phyloP scores from a whole-genome alignment of 2,329 filamentous ascomycete genomes.

The Trichoderma pleuroti region DNA sequence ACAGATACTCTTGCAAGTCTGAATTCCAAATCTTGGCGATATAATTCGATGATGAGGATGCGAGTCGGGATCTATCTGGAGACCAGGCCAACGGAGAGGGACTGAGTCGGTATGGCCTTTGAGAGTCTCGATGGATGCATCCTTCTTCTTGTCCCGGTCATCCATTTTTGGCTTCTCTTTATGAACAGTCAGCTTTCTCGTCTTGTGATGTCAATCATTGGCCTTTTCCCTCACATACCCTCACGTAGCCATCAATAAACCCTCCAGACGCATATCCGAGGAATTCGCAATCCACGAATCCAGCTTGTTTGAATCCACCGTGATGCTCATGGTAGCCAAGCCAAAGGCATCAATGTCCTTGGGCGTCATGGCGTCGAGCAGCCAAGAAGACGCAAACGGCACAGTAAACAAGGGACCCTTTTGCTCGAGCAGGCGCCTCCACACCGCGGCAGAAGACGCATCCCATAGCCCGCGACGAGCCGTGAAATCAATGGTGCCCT shows the following conservation, averaged over 20 bases:
- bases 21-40: not conserved
- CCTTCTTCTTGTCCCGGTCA: too few relatives aligned
- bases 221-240: too few relatives aligned
- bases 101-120: not conserved
- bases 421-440: slow-evolving; percentile 21
- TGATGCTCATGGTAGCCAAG: not conserved
- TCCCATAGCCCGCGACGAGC: slow-evolving; percentile 29
- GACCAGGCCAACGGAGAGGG: not conserved
- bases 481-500: slow-evolving; percentile 26
- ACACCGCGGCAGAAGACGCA: slow-evolving; percentile 24
- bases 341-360: slow-evolving; percentile 16
- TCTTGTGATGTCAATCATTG: not conserved
- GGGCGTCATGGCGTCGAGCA: not conserved
- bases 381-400: not conserved
- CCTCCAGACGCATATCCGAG: not conserved
- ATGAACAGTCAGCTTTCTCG: not conserved
- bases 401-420: slow-evolving; percentile 18
- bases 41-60: not conserved
- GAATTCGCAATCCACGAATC: slow-evolving; percentile 16
- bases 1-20: not conserved
- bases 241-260: not conserved
- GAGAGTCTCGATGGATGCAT: not conserved
- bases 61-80: not conserved
- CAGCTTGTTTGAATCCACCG: slow-evolving; percentile 12
- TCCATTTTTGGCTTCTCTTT: not conserved